Evolutionary conservation across 164 flowering plant species (phyloP).

Genomic region (Paratinospora sagittata): DNA sequence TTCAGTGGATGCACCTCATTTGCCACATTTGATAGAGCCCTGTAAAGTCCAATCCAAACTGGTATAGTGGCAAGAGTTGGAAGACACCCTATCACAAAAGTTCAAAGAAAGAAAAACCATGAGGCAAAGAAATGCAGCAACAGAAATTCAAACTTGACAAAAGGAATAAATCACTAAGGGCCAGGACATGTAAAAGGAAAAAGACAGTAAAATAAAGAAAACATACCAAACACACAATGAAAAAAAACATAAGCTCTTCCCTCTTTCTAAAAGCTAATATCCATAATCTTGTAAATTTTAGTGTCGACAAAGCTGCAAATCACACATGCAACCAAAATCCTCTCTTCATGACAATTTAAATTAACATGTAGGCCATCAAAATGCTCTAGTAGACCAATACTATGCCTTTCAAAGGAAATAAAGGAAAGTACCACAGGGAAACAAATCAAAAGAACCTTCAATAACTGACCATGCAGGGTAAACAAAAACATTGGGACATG

Average conservation of each 20-base stretch:
- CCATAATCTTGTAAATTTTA: not conserved
- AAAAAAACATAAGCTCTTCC: not conserved
- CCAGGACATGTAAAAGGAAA: not conserved
- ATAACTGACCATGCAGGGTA: not conserved
- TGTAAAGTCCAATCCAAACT: constrained; percentile 92
- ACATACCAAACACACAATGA: not conserved
- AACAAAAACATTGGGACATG: not conserved
- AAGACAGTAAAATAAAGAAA: constrained; percentile 3
- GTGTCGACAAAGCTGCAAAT: not conserved
- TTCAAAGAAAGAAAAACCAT: not conserved
- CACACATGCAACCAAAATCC: not conserved
- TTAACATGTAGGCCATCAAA: not conserved
- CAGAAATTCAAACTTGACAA: not conserved
- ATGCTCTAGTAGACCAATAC: not conserved
- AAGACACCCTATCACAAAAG: constrained; percentile 59
- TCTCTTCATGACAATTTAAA: not conserved
- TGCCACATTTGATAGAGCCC: constrained; percentile 97
- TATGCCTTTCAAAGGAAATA: not conserved
- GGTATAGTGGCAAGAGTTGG: constrained; percentile 98
- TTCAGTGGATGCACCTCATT: constrained; percentile 59
- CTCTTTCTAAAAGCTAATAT: not conserved
- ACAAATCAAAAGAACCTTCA: not conserved
- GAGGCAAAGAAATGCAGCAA: not conserved
- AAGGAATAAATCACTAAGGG: not conserved
- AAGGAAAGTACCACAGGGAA: not conserved